Evolutionary conservation across 1,284 basidiomycete genomes (phyloP), one percentile per base, ranked within the genome.

Genomic region (Mycena sp.): DNA sequence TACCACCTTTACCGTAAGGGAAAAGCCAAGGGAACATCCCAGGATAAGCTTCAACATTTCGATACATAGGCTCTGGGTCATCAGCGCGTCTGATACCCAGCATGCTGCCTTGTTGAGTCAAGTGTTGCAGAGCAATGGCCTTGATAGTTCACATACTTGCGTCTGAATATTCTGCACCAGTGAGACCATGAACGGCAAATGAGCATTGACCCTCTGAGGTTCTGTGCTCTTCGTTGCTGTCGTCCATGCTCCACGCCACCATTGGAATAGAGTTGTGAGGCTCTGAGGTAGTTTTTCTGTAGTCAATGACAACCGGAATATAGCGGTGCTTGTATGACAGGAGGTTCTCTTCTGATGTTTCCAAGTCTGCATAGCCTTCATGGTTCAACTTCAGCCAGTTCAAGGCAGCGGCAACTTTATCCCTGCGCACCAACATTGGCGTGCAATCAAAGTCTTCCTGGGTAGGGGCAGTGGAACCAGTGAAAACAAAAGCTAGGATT

Each of bases 381-480:
- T 82, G 76, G 64, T 81, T 81, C 1, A 78, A 38, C 49, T 71
- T 74, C 7, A 82, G 64, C 79, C 79, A 81, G 50, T 77, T 64
- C 11, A 82, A 61, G 0, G 77, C 80, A 4, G 48, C 46, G 14
- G 40, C 26, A 0, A 81, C 76, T 43, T 70, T 63, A 26, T 71
- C 64, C 17, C 69, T 29, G 1, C 75, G 38, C 1, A 81, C 76
- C 1, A 81, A 55, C 25, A 80, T 64, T 6, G 79, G 80, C 17
- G 74, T 76, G 3, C 76, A 38, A 1, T 35, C 49, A n/a, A 51
- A 51, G 21, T 49, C 78, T 11, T 73, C 70, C 19, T 58, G 40
- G 10, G 73, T 77, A 2, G 79, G 79, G 17, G 59, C 17, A 7
- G 30, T 1, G 14, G 50, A 26, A 1, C 58, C 58, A 9, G 41